phyloP scores from a whole-genome alignment of 164 flowering plant genomes.

The Cinnamomum micranthum region DNA sequence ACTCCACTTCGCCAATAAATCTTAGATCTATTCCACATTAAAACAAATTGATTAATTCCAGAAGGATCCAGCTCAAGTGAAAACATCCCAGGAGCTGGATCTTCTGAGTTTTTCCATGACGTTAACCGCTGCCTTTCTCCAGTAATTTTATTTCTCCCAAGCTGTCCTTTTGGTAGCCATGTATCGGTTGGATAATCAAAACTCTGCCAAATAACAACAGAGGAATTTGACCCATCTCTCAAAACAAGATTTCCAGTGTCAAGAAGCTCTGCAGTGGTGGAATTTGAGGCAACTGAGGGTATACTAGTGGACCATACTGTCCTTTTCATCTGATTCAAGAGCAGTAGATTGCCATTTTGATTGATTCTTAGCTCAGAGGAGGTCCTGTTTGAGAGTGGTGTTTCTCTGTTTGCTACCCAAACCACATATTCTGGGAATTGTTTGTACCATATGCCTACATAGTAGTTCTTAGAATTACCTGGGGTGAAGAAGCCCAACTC shows the following conservation, averaged over 20 bases:
- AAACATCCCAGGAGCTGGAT: constrained; percentile 14
- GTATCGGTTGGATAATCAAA: constrained; percentile 5
- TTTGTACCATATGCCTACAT: constrained; percentile 27
- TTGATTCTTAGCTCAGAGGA: constrained; percentile 12
- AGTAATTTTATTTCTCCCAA: constrained; percentile 1
- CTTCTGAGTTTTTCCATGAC: constrained; percentile 14
- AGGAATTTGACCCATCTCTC: constrained; percentile 3
- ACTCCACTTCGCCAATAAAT: no score
- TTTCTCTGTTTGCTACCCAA: constrained; percentile 27
- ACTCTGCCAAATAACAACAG: constrained; percentile 6
- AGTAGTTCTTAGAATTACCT: constrained; percentile 47
- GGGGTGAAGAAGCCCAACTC: constrained; percentile 59
- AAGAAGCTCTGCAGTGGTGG: constrained; percentile 18
- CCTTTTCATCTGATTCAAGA: constrained; percentile 11
- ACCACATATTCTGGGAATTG: constrained; percentile 12
- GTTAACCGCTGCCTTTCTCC: background rate
- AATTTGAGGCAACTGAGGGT: constrained; percentile 3
- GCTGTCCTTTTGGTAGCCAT: constrained; percentile 6
- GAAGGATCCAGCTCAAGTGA: constrained; percentile 4
- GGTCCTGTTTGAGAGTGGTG: constrained; percentile 6
- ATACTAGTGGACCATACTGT: constrained; percentile 27
- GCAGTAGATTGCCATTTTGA: constrained; percentile 17
- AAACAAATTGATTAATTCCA: background rate
- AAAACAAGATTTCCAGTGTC: constrained; percentile 31
- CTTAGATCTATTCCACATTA: background rate